Percentiles rank a stretch among this genome's conserved stretches.
These are phyloP conservation scores for Pseudopithomyces maydicus DNA, from an alignment of 2,329 filamentous ascomycete species.

Conservation along the genomic window DNA sequence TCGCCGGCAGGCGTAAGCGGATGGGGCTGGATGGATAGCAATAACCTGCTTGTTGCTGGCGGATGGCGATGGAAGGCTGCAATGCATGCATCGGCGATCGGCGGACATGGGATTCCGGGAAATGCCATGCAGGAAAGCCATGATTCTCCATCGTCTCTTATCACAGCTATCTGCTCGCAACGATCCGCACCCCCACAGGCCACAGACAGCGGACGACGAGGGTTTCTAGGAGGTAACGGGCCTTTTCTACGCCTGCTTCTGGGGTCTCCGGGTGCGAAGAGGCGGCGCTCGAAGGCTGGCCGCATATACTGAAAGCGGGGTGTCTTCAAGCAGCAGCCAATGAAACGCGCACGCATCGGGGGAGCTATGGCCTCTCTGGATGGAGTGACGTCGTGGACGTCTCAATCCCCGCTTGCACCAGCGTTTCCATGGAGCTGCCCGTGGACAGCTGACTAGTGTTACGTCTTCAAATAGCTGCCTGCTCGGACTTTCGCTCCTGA, in stretches of 20 bases:
- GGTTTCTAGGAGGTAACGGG: background rate
- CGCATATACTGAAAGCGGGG: background rate
- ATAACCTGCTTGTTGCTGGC: background rate
- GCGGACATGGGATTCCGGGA: background rate
- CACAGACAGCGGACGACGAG: background rate
- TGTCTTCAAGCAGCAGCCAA: constrained; percentile 1
- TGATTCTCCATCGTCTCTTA: background rate
- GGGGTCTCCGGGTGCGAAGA: background rate
- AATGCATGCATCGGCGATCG: constrained; percentile 3
- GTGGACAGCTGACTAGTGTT: constrained; percentile 7
- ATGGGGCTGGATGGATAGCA: background rate
- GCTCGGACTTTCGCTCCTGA: constrained; percentile 9
- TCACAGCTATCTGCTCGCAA: background rate
- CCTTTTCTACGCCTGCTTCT: background rate
- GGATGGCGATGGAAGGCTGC: background rate
- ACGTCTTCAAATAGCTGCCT: constrained; percentile 10
- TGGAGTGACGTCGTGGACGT: constrained; percentile 6
- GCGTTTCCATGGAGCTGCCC: constrained; percentile 5
- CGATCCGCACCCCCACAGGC: background rate
- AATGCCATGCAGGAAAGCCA: background rate
- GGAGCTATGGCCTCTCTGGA: constrained; percentile 2
- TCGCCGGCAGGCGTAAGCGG: background rate
- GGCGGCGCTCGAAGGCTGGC: background rate
- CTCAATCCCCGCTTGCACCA: constrained; percentile 1
- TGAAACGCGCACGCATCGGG: constrained; percentile 4